Base-by-base conservation (phyloP, 2,329 filamentous ascomycete genomes). In the Blumeria hordei region DNA sequence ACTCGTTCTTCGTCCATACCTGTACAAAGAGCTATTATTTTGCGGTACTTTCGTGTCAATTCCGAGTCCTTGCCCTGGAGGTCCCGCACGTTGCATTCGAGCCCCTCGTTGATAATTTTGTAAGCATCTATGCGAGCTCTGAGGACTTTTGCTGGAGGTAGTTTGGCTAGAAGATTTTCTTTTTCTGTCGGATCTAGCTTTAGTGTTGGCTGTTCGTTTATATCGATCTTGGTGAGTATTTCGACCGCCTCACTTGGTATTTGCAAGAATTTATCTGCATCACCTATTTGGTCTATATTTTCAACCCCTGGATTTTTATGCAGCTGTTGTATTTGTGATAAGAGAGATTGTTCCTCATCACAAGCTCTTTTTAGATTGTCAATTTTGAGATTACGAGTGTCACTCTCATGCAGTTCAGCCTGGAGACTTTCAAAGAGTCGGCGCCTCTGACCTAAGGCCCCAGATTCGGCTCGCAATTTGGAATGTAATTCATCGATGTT, bases 1-100 rank as follows among this genome's bases (percentile, higher is more conserved):
- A 96, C 84, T 56, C 39, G 39, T 18, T 86, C 58, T 14, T 60
- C 77, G 0, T 78, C 75, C 36, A 88, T 84, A 8, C 80, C 81
- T 0, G 88, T 94, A 65, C 90, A 95, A 11, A 95, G 71, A 55
- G 83, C 80, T 28, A 98, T 87, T 34, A 96, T 85, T 60, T 83
- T 84, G 32, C 88, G 77, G 66, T 95, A 95, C 68, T 92, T 87
- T 60, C 83, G 74, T 64, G 94, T 90, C 3, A 94, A 74, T 55
- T 94, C 88, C 4, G 80, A 81, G 61, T 86, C 90, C 57, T 85
- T 80, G 34, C 82, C 81, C 65, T 86, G 82, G 8, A 98, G 74
- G 6, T 76, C 76, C 16, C 76, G 74, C 1, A 87, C 81, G 61
- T 83, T 78, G 53, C 78, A 76, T 54, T 77, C 71, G 11, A 92